Percentiles rank a stretch among this genome's conserved stretches.
These are phyloP conservation scores for Trichoderma semiorbis DNA, from an alignment of 2,329 filamentous ascomycete species.

Conservation along the genomic window DNA sequence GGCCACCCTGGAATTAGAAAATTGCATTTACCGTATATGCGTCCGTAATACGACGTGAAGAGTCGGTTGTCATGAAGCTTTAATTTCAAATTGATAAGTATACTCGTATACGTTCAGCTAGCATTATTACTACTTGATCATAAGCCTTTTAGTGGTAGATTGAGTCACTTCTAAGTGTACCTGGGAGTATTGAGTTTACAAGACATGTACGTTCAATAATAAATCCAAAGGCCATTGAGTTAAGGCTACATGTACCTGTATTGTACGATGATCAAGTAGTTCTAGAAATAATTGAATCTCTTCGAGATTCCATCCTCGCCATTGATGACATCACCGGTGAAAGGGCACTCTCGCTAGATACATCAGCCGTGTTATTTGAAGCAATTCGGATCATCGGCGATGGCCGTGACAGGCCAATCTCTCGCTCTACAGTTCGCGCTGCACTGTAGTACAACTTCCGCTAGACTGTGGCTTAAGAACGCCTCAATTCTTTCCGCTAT, in stretches of 20 bases:
- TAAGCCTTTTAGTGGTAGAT: background rate
- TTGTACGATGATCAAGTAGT: no score
- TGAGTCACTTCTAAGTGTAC: background rate
- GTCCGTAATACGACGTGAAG: background rate
- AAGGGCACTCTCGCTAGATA: no score
- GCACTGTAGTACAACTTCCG: background rate
- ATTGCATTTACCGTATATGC: background rate
- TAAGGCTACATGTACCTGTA: no score
- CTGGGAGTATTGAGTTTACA: background rate
- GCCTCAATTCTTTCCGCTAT: background rate
- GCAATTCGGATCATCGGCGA: no score
- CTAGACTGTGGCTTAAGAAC: background rate
- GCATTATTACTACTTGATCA: background rate
- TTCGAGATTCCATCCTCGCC: no score
- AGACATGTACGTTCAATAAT: no score
- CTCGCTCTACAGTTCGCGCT: background rate
- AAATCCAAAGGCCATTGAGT: no score
- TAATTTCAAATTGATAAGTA: background rate
- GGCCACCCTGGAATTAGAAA: background rate
- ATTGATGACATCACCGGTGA: no score
- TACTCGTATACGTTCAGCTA: background rate
- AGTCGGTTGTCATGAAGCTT: background rate
- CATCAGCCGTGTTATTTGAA: no score
- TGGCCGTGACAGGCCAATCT: background rate
- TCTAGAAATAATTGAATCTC: no score